Conservation (phyloP, 345 rosid genomes). For the Cardamine chenopodiifolia region DNA sequence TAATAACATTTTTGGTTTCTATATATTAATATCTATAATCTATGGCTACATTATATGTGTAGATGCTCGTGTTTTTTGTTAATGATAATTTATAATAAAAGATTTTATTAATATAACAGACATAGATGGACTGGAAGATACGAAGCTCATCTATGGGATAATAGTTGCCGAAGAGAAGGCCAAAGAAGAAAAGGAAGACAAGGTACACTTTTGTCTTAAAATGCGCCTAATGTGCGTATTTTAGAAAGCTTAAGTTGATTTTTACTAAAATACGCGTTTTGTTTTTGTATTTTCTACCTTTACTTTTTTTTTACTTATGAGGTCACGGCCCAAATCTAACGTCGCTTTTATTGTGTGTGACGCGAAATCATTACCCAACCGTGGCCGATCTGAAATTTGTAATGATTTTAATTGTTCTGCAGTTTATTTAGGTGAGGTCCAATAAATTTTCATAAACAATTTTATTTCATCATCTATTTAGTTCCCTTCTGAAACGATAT, state of each 20-base stretch:
- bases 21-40: too few relatives aligned
- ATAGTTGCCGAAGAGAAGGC: conserved; percentile 92
- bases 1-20: neutral
- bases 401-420: conserved; percentile 48
- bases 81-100: neutral
- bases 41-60: neutral
- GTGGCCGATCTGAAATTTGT: conserved; percentile 47
- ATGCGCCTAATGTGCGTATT: conserved; percentile 15
- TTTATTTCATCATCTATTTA: conserved; percentile 14
- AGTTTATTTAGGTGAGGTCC: conserved; percentile 83
- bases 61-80: neutral
- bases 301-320: neutral
- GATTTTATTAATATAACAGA: conserved; percentile 29
- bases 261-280: conserved; percentile 38
- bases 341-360: conserved; percentile 42
- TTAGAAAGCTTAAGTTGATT: conserved; percentile 3
- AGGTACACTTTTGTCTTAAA: conserved; percentile 53
- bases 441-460: conserved; percentile 20
- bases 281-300: neutral
- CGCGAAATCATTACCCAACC: conserved; percentile 57
- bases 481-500: conserved; percentile 7
- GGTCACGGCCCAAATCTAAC: conserved; percentile 32
- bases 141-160: conserved; percentile 96
- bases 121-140: conserved; percentile 96
- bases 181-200: conserved; percentile 92